Evolutionary conservation across 345 rosid species (phyloP), one percentile per base, ranked within the genome.

Genomic region (Linum lewisii): DNA sequence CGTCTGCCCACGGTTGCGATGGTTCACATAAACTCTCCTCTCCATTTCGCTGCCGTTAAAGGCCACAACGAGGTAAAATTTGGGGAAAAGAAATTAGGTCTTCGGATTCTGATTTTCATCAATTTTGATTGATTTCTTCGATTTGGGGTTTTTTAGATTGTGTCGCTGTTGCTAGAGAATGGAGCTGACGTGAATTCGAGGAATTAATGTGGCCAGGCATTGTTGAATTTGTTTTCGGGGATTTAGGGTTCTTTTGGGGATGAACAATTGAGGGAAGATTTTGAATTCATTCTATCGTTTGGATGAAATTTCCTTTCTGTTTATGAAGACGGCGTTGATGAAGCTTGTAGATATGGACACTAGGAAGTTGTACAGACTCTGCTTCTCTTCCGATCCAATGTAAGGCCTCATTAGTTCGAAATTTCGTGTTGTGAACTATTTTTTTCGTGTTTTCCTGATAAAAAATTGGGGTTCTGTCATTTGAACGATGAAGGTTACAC

Each of bases 291-390:
- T 45, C 10, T 6, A 0, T 34, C 38, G n/a, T 34, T 0, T 34
- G n/a, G n/a, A n/a, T n/a, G n/a, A n/a, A n/a, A n/a, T n/a, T 34
- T 34, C 38, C 38, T 6, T 26, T 64, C 51, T 69, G 24, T 66
- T 9, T 70, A 53, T 60, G 64, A 65, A 93, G 99, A 93, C 99
- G 23, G 94, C 99, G 11, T 67, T 89, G 82, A 93, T 93, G 97
- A 97, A 93, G n/a, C n/a, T n/a, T n/a, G n/a, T n/a, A n/a, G n/a
- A n/a, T n/a, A n/a, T n/a, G n/a, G n/a, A n/a, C n/a, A 89, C 62
- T 93, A 97, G 99, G 97, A 93, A 80, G 99, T 89, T 74, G 88
- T 84, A 59, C 99, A 89, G 75, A 84, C 95, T 49, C 97, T 93
- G 69, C 72, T 87, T 53, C 88, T 93, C 21, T 89, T 77, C 72